phyloP scores from a whole-genome alignment of 2,329 filamentous ascomycete genomes.

The Paecilomyces fulvus region DNA sequence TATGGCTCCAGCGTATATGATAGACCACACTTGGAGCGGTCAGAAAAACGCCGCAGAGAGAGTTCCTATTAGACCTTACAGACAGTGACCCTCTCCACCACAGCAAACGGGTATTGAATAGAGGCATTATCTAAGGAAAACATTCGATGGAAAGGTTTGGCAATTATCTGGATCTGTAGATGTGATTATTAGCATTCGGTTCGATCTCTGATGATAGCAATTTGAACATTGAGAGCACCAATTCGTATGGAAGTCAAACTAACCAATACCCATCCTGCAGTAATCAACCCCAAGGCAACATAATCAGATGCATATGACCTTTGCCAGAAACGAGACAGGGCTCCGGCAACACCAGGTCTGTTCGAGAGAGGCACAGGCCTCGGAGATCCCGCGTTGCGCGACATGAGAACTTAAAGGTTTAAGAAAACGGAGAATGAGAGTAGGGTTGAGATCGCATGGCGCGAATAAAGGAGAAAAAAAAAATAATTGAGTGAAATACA shows the following conservation, averaged over 20 bases:
- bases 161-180: constrained; percentile 54
- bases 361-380: constrained; percentile 14
- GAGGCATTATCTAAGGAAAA: constrained; percentile 79
- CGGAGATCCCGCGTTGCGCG: constrained; percentile 19
- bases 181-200: background rate
- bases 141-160: constrained; percentile 87
- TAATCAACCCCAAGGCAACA: constrained; percentile 63
- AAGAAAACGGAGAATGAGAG: background rate
- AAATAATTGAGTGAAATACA: background rate
- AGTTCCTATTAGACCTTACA: constrained; percentile 42
- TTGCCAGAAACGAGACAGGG: constrained; percentile 47
- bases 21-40: constrained; percentile 52
- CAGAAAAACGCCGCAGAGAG: background rate
- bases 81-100: constrained; percentile 73
- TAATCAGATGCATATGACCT: constrained; percentile 86
- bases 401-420: constrained; percentile 9
- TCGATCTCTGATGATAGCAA: background rate
- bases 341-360: constrained; percentile 35
- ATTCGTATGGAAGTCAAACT: constrained; percentile 7
- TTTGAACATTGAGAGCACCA: background rate
- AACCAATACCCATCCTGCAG: constrained; percentile 49
- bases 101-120: constrained; percentile 80
- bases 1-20: constrained; percentile 67
- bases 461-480: background rate
- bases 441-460: background rate